phyloP scores from a whole-genome alignment of 108 stramenopile species.

The Nannochloropsis oceanica region DNA sequence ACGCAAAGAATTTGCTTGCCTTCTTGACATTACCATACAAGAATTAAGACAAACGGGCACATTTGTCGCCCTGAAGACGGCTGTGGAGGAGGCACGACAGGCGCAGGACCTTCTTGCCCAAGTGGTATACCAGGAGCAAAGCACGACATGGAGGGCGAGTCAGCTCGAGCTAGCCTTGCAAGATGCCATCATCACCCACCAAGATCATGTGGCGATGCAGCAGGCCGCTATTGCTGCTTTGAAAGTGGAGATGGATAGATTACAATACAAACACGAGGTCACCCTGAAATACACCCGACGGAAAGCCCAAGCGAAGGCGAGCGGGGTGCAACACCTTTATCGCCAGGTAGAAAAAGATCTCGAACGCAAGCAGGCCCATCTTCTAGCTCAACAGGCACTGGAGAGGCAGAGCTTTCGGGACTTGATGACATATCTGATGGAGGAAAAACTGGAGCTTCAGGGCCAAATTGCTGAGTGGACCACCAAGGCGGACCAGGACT shows the following conservation, averaged over 20 bases:
- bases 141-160: neutral
- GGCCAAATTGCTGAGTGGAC: neutral
- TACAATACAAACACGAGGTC: neutral
- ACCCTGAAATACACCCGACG: neutral
- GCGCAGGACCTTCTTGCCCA: neutral
- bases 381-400: neutral
- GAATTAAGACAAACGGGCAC: neutral
- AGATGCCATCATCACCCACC: neutral
- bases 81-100: neutral
- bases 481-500: neutral
- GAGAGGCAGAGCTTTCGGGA: neutral
- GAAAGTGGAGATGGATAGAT: neutral
- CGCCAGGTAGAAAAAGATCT: neutral
- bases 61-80: neutral
- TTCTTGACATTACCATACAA: neutral
- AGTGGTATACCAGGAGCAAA: neutral
- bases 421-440: neutral
- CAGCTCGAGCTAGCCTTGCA: neutral
- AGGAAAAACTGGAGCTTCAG: neutral
- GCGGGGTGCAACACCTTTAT: neutral
- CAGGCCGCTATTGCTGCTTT: neutral
- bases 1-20: neutral
- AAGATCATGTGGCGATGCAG: neutral
- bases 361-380: neutral
- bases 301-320: neutral